Percentiles rank a stretch among this genome's conserved stretches.
phyloP scores from a whole-genome alignment of 2,329 filamentous ascomycete genomes.

The Sclerotinia nivalis region DNA sequence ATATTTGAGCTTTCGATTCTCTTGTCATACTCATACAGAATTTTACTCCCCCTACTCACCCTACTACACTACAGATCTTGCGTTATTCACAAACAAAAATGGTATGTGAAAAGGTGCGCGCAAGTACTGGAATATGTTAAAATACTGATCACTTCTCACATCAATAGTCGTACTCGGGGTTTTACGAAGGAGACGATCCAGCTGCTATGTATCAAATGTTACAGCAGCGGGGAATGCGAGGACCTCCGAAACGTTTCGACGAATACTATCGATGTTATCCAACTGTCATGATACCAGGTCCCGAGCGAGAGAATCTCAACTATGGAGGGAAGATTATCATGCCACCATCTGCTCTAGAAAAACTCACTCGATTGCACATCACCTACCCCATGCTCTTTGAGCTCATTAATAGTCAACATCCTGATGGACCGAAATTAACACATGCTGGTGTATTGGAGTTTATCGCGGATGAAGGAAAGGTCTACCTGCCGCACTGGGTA shows the following conservation, averaged over 20 bases:
- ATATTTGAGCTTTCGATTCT: not conserved
- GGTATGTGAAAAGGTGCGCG: conserved; percentile 25
- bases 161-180: conserved; percentile 35
- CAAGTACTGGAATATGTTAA: not conserved
- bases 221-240: conserved; percentile 33
- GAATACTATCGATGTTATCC: conserved; percentile 99
- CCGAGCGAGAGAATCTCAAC: conserved; percentile 86
- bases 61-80: not conserved
- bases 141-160: conserved; percentile 26
- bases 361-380: conserved; percentile 92
- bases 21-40: not conserved
- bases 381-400: conserved; percentile 98
- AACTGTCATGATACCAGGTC: conserved; percentile 87
- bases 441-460: conserved; percentile 97
- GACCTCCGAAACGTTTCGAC: conserved; percentile 76
- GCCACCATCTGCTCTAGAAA: conserved; percentile 94
- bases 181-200: conserved; percentile 39
- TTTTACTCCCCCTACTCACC: not conserved
- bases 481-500: conserved; percentile 95
- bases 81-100: conserved; percentile 25
- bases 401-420: conserved; percentile 80
- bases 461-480: conserved; percentile 93
- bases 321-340: conserved; percentile 97
- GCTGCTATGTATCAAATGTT: conserved; percentile 40
- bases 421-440: conserved; percentile 65